A percentile compares a stretch with the other conserved stretches of the same genome.
Evolutionary conservation across 2,329 filamentous ascomycete genomes (phyloP).

Genomic region (Ophiostoma australiae): DNA sequence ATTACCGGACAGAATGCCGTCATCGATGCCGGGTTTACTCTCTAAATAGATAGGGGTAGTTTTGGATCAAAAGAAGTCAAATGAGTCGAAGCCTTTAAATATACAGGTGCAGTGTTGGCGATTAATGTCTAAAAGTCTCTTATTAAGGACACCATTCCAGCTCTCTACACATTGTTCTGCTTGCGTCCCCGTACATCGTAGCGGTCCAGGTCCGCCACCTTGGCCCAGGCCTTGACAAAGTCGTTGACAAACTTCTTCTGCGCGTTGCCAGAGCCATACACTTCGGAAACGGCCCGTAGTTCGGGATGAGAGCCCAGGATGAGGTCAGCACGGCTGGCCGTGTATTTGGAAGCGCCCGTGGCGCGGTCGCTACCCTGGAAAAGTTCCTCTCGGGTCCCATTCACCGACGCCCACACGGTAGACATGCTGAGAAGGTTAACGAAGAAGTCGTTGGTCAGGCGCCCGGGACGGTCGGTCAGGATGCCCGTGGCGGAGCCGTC

Average conservation of each 20-base stretch:
- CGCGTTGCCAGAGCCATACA: conserved; percentile 59
- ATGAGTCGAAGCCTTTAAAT: background rate
- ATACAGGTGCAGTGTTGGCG: background rate
- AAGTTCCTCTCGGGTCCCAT: conserved; percentile 42
- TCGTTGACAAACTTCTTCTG: conserved; percentile 63
- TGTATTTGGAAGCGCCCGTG: conserved; percentile 63
- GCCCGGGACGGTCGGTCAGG: conserved; percentile 62
- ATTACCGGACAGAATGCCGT: background rate
- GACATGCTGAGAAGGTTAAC: conserved; percentile 67
- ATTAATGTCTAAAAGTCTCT: too few species aligned
- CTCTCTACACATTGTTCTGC: conserved; percentile 9
- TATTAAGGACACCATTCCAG: background rate
- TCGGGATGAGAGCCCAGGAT: conserved; percentile 71
- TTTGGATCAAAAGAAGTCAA: background rate
- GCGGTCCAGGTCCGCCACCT: conserved; percentile 69
- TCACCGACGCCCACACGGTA: conserved; percentile 59
- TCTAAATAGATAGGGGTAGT: background rate
- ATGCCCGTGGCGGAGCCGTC: conserved; percentile 64
- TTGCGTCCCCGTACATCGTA: conserved; percentile 48
- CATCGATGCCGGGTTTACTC: background rate
- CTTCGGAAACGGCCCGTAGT: conserved; percentile 64
- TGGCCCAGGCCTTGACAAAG: conserved; percentile 66
- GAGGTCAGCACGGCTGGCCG: conserved; percentile 62
- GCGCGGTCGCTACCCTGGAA: conserved; percentile 63
- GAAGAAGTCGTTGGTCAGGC: conserved; percentile 76